Evolutionary conservation across 768 basidiomycete species (phyloP), one percentile per base, ranked within the genome.

Genomic region (Trametes elegans): DNA sequence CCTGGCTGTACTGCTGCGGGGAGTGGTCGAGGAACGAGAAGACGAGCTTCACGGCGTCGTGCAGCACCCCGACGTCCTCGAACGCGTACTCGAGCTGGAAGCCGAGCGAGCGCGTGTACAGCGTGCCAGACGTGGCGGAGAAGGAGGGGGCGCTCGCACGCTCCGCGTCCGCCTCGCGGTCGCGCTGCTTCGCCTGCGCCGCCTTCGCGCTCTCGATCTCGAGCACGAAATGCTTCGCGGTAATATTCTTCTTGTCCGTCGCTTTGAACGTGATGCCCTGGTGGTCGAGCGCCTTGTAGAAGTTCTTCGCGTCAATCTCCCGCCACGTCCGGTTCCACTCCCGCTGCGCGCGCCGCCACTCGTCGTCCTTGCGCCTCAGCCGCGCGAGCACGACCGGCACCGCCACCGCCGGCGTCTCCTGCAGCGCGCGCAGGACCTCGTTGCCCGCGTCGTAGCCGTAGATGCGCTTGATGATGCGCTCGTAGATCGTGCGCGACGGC

Each of bases 291-390:
- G 89, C 88, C 73, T 96, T 98, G 84, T 97, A 96, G 68, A 95
- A 98, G 75, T 98, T 98, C 74, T 93, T 94, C 52, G 88, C 87
- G 64, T 99, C 93, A 44, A 95, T 89, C 69, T 98, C 96, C 46
- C 93, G 80, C 97, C 97, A 98, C 14, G 93, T 95, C 57, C 89
- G 82, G 72, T 88, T 92, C 93, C 93, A 98, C 70, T 98, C 95
- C 26, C 96, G 80, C 69, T 94, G 91, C 26, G 89, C 85, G 28
- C 91, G 80, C 65, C 92, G 85, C 97, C 97, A 99, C 68, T 99
- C 97, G 57, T 97, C 95, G 69, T 98, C 91, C 70, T 95, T 97
- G 67, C 85, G 84, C 74, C 92, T 94, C 40, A 99, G 76, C 9
- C 97, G 84, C 38, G 81, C 76, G 2, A 98, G 81, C 6, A 98